A percentile compares a stretch with the other conserved stretches of the same genome.
Evolutionary conservation across 73 alveolate species (phyloP).

Genomic region (Paraurostyla sp.): DNA sequence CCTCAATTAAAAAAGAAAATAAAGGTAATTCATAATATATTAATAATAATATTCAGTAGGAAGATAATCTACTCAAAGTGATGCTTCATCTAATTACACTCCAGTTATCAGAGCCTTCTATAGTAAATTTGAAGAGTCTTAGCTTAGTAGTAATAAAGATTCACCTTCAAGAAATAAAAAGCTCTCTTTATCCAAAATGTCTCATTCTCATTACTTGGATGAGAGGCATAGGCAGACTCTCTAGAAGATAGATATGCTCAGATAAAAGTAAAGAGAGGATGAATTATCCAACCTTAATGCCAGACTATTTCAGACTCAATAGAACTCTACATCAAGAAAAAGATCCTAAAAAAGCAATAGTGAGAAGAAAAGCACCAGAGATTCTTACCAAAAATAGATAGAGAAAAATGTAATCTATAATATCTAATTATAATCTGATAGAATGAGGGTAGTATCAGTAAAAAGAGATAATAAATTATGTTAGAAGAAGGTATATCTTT

Average conservation of each 20-base stretch:
- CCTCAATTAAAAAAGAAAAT: not conserved
- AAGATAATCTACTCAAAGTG: too few relatives aligned
- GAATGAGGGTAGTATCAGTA: not conserved
- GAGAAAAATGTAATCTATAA: not conserved
- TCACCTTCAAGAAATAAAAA: not conserved
- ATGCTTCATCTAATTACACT: too few relatives aligned
- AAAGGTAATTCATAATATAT: too few relatives aligned
- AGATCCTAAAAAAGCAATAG: not conserved
- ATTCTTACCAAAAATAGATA: not conserved
- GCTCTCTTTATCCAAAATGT: not conserved
- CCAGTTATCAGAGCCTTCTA: too few relatives aligned
- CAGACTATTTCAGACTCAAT: not conserved
- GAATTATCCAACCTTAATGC: not conserved
- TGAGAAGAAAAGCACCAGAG: not conserved
- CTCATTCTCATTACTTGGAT: not conserved
- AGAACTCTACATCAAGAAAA: too few relatives aligned
- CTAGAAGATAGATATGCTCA: not conserved
- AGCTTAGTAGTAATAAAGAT: not conserved
- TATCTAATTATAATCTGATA: not conserved
- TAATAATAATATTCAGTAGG: too few relatives aligned
- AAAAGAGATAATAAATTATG: not conserved
- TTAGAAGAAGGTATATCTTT: not conserved
- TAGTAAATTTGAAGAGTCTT: too few relatives aligned
- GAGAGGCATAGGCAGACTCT: not conserved
- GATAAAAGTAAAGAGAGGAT: constrained; percentile 10